phyloP scores from a whole-genome alignment of 106 monocot genomes.

The Dendrobium officinale region DNA sequence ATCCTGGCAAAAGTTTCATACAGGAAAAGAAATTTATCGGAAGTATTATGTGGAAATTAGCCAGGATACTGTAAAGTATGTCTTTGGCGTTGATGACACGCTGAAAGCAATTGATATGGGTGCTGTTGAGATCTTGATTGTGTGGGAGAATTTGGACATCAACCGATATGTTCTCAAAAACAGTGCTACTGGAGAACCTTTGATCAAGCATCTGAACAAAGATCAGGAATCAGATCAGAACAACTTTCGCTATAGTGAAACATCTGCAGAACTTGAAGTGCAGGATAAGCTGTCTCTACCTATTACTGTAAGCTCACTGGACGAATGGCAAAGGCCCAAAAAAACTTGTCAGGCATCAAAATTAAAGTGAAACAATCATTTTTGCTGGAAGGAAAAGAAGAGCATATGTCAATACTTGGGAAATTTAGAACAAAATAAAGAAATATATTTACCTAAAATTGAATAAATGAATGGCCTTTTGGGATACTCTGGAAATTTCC shows the following conservation, averaged over 20 bases:
- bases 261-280: slow-evolving; percentile 31
- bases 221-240: slow-evolving; percentile 39
- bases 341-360: no score
- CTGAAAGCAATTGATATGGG: slow-evolving; percentile 25
- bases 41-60: slow-evolving; percentile 63
- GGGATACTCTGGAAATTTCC: no score
- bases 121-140: slow-evolving; percentile 18
- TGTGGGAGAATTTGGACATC: slow-evolving; percentile 22
- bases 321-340: no score
- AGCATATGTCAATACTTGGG: no score
- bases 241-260: slow-evolving; percentile 22
- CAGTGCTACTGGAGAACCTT: slow-evolving; percentile 23
- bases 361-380: no score
- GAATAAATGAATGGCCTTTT: no score
- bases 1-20: no score
- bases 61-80: slow-evolving; percentile 29
- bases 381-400: no score
- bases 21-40: slow-evolving; percentile 48
- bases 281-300: slow-evolving; percentile 10
- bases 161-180: slow-evolving; percentile 42
- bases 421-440: no score
- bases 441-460: no score
- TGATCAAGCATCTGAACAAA: slow-evolving; percentile 22
- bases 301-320: no score
- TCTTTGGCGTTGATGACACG: slow-evolving; percentile 22